Evolutionary conservation across 2,329 filamentous ascomycete species (phyloP).

Genomic region (Dichotomopilus funicola): DNA sequence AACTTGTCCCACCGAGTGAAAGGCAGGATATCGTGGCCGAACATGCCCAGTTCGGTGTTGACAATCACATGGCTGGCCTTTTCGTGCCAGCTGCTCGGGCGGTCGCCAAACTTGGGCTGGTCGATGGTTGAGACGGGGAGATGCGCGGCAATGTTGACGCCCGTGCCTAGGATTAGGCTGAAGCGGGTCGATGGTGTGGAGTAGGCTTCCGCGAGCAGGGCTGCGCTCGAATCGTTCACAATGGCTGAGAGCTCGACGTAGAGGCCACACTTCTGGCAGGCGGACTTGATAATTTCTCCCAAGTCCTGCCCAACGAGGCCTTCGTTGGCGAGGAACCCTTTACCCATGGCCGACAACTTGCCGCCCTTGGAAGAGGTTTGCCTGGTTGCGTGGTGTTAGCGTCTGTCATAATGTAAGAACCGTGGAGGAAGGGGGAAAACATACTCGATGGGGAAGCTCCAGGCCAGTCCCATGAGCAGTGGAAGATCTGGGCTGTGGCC

Average conservation of each 20-base stretch:
- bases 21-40: conserved; percentile 52
- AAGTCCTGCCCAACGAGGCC: conserved; percentile 54
- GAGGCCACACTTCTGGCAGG: conserved; percentile 46
- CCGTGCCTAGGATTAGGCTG: conserved; percentile 60
- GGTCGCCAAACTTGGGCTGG: conserved; percentile 48
- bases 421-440: conserved; percentile 25
- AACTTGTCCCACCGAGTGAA: conserved; percentile 54
- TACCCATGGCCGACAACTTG: conserved; percentile 57
- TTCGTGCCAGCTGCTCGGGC: conserved; percentile 50
- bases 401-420: background rate
- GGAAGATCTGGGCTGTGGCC: conserved; percentile 35
- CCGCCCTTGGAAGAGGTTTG: conserved; percentile 59
- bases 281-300: conserved; percentile 49
- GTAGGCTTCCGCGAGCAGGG: conserved; percentile 59
- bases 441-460: conserved; percentile 66
- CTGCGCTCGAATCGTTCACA: conserved; percentile 62
- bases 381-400: conserved; percentile 30
- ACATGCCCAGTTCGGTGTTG: conserved; percentile 64
- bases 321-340: conserved; percentile 55
- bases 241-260: conserved; percentile 53
- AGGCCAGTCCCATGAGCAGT: conserved; percentile 56
- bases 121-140: conserved; percentile 53
- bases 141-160: conserved; percentile 59
- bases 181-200: conserved; percentile 52
- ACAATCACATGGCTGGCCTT: conserved; percentile 56